A percentile compares a stretch with the other conserved stretches of the same genome.
Evolutionary conservation across 2,329 filamentous ascomycete genomes (phyloP).

Genomic region (Hysterium pulicare): DNA sequence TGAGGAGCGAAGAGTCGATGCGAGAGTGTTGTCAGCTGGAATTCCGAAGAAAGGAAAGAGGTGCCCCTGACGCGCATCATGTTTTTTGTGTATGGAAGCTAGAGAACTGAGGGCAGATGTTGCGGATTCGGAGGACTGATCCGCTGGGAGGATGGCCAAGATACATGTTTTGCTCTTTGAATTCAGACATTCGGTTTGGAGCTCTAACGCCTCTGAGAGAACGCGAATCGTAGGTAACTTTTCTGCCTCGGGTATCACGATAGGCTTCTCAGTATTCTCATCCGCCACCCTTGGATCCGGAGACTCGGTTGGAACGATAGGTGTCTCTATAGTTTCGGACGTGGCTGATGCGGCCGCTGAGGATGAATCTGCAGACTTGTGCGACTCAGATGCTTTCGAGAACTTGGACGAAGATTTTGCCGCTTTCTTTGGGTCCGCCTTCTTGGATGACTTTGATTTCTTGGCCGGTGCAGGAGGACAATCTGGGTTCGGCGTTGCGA

Average conservation of each 20-base stretch:
- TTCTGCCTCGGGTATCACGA: conserved; percentile 51
- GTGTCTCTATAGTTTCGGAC: conserved; percentile 48
- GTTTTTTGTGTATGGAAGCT: conserved; percentile 72
- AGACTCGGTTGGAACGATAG: conserved; percentile 51
- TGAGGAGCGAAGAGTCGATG: conserved; percentile 53
- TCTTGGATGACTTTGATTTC: conserved; percentile 42
- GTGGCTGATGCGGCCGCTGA: conserved; percentile 48
- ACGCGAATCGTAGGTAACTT: conserved; percentile 60
- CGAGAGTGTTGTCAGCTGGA: conserved; percentile 58
- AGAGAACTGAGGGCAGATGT: conserved; percentile 55
- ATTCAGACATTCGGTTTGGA: conserved; percentile 70
- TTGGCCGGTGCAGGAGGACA: conserved; percentile 54
- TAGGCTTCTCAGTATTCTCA: conserved; percentile 45
- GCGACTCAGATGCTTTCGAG: conserved; percentile 50
- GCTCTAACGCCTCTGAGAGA: conserved; percentile 60
- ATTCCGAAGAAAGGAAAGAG: conserved; percentile 83
- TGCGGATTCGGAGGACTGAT: conserved; percentile 48
- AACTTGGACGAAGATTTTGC: conserved; percentile 48
- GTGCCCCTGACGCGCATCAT: conserved; percentile 61
- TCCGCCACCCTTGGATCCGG: conserved; percentile 48
- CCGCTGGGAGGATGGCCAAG: conserved; percentile 52
- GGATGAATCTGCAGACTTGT: conserved; percentile 49
- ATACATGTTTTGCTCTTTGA: conserved; percentile 79
- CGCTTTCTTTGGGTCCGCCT: conserved; percentile 39
- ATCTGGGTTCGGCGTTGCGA: conserved; percentile 74